Percentiles rank a stretch among this genome's conserved stretches.
phyloP scores from a whole-genome alignment of 495 filamentous ascomycete genomes.

The Annulohypoxylon maeteangense region DNA sequence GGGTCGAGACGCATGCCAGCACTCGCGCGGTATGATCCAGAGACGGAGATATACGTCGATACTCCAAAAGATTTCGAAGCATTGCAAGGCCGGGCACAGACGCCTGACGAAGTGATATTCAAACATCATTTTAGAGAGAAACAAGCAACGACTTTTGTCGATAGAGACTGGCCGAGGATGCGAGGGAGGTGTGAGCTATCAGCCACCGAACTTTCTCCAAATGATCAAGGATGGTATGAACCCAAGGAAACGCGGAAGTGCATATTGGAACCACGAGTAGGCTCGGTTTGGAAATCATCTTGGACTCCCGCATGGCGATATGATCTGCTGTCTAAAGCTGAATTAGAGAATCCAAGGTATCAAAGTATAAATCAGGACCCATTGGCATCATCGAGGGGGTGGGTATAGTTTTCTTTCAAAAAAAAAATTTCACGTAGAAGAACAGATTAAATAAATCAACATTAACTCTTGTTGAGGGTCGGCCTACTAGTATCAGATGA shows the following conservation, averaged over 20 bases:
- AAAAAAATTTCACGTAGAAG: background rate
- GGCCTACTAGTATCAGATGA: background rate
- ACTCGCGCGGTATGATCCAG: slow-evolving; percentile 43
- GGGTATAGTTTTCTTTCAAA: too few species aligned
- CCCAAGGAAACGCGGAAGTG: background rate
- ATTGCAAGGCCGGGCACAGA: slow-evolving; percentile 26
- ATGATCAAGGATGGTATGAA: background rate
- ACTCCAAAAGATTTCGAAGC: slow-evolving; percentile 24
- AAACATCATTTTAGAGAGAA: slow-evolving; percentile 18
- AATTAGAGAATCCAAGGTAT: background rate
- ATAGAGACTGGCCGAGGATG: slow-evolving; percentile 19
- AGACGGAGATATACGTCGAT: slow-evolving; percentile 3
- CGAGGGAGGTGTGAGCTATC: slow-evolving; percentile 41
- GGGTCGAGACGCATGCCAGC: slow-evolving; percentile 55
- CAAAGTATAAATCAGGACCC: background rate
- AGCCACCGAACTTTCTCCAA: background rate
- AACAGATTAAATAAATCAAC: background rate
- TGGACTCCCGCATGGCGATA: slow-evolving; percentile 13
- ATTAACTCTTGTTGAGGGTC: background rate
- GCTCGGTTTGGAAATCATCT: background rate
- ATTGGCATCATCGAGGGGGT: background rate
- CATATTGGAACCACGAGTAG: slow-evolving; percentile 38
- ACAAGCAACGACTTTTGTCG: slow-evolving; percentile 8
- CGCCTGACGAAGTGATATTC: slow-evolving; percentile 46
- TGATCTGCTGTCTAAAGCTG: background rate